Evolutionary conservation across 306 rosid genomes (phyloP).

Genomic region (Sicyos baderoa): DNA sequence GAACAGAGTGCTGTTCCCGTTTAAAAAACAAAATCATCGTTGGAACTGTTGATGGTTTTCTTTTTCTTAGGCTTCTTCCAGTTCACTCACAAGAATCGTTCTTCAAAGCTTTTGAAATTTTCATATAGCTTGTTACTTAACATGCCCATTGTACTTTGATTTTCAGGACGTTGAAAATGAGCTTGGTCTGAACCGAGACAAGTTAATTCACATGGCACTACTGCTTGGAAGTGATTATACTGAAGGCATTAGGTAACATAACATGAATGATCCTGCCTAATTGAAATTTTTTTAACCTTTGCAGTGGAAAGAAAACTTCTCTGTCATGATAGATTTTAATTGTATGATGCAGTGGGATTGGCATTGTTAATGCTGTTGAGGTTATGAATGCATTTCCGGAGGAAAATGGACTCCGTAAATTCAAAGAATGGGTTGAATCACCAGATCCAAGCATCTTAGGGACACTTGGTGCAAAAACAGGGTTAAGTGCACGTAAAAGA

Average conservation of each 20-base stretch:
- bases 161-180: constrained; percentile 84
- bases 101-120: not conserved
- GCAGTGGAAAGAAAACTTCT: constrained; percentile 11
- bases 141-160: constrained; percentile 6
- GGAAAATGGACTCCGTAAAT: constrained; percentile 69
- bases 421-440: constrained; percentile 89
- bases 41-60: not conserved
- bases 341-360: constrained; percentile 69
- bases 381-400: constrained; percentile 88
- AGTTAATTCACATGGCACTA: constrained; percentile 73
- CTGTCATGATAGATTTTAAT: constrained; percentile 22
- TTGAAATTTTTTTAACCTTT: constrained; percentile 1
- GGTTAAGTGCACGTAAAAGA: constrained; percentile 39
- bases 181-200: constrained; percentile 75
- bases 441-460: constrained; percentile 90
- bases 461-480: constrained; percentile 39
- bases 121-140: not conserved
- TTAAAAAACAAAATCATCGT: too few species aligned
- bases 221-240: constrained; percentile 98
- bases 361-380: constrained; percentile 95
- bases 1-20: too few species aligned
- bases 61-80: not conserved
- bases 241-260: constrained; percentile 78
- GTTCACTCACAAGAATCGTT: not conserved
- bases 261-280: constrained; percentile 3